Percentiles rank a stretch among this genome's conserved stretches.
Conservation (phyloP, 1,284 basidiomycete species). For the Cutaneotrichosporon cavernicola region DNA sequence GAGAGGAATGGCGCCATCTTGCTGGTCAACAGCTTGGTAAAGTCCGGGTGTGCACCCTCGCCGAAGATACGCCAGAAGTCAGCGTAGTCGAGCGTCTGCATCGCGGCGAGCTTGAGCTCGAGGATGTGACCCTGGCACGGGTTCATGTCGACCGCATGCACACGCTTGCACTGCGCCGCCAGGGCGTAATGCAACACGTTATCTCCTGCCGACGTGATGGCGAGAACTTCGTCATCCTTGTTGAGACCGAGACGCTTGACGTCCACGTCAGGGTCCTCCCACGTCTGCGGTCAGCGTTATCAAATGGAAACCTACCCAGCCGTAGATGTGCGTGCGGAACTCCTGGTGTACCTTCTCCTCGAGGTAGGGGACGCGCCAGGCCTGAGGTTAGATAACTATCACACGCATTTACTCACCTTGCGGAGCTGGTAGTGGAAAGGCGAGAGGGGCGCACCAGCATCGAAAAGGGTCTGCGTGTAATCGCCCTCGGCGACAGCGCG, state of each 20-base stretch:
- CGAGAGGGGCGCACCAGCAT: constrained; percentile 63
- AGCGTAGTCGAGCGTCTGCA: constrained; percentile 63
- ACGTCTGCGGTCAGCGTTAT: constrained; percentile 57
- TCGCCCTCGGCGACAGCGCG: constrained; percentile 21
- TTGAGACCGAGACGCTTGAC: constrained; percentile 66
- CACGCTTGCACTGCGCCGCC: constrained; percentile 62
- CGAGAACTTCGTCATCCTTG: constrained; percentile 67
- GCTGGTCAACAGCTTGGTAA: constrained; percentile 65
- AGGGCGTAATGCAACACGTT: constrained; percentile 80
- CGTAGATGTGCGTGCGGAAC: constrained; percentile 74
- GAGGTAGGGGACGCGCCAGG: constrained; percentile 74
- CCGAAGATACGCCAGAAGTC: constrained; percentile 76
- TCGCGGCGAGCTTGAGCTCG: constrained; percentile 73
- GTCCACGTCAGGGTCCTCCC: constrained; percentile 79
- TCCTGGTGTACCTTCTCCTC: constrained; percentile 70
- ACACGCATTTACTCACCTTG: constrained; percentile 52
- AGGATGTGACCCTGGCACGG: constrained; percentile 71
- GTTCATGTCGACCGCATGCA: constrained; percentile 67
- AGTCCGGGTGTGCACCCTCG: constrained; percentile 63
- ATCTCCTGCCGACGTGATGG: constrained; percentile 77
- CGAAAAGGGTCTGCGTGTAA: constrained; percentile 53
- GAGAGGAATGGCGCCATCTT: constrained; percentile 71
- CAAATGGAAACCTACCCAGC: constrained; percentile 40
- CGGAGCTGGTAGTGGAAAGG: constrained; percentile 73
- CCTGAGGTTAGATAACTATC: constrained; percentile 46